These are phyloP conservation scores for Corniculantispora saksenae DNA, from an alignment of 2,329 filamentous ascomycete species.

Conservation along the genomic window DNA sequence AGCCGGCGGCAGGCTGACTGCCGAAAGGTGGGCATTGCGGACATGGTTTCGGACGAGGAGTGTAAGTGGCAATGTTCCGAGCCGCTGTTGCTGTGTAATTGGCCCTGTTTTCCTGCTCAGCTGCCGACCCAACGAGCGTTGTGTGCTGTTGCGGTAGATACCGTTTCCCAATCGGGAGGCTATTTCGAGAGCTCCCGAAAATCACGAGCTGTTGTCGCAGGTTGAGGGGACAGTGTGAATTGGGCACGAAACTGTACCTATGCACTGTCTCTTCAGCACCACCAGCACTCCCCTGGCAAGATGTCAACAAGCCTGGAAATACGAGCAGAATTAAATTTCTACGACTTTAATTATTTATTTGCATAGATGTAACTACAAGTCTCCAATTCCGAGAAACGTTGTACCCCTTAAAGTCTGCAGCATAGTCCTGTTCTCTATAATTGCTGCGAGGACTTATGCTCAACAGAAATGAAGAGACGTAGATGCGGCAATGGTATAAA, in stretches of 20 bases:
- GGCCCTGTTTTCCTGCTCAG: background rate
- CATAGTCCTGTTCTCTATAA: too few relatives aligned
- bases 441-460: too few relatives aligned
- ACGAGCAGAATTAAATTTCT: too few relatives aligned
- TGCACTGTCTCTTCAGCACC: background rate
- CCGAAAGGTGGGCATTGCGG: constrained; percentile 9
- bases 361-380: too few relatives aligned
- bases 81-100: background rate
- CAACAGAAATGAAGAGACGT: too few relatives aligned
- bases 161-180: background rate
- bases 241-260: background rate
- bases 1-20: constrained; percentile 10
- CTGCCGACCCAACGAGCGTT: background rate
- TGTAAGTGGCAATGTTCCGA: background rate
- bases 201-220: constrained; percentile 11
- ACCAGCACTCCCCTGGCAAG: background rate
- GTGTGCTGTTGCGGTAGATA: background rate
- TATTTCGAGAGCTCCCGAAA: background rate
- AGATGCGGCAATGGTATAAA: too few relatives aligned
- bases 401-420: too few relatives aligned
- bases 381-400: too few relatives aligned
- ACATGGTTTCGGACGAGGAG: background rate
- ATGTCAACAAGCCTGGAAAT: too few relatives aligned
- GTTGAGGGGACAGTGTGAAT: background rate
- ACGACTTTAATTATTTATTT: too few relatives aligned